Evolutionary conservation across 176 grass and related monocot species (phyloP).

Genomic region (Oryza punctata): DNA sequence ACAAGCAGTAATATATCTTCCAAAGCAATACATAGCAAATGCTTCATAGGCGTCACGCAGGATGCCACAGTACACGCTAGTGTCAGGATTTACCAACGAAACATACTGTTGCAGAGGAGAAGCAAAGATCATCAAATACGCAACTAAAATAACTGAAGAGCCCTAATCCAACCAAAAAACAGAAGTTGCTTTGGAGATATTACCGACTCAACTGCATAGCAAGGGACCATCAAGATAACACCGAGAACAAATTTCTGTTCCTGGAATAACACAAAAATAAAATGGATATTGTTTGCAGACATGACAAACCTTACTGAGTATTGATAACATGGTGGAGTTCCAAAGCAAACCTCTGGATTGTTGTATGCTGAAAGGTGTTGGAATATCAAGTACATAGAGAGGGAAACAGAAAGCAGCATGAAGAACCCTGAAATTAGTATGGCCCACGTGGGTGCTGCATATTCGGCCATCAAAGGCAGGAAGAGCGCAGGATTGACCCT

Average conservation of each 20-base stretch:
- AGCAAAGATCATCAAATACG: slow-evolving; percentile 14
- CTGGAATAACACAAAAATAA: slow-evolving; percentile 46
- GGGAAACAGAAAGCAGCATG: slow-evolving; percentile 53
- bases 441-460: slow-evolving; percentile 62
- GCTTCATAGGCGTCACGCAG: slow-evolving; percentile 83
- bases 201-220: slow-evolving; percentile 82
- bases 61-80: slow-evolving; percentile 80
- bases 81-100: slow-evolving; percentile 71
- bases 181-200: slow-evolving; percentile 30
- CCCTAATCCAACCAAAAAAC: not conserved
- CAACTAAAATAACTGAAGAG: not conserved
- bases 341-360: slow-evolving; percentile 72
- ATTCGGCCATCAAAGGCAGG: slow-evolving; percentile 35
- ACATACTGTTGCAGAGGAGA: slow-evolving; percentile 55
- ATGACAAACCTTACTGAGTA: not conserved
- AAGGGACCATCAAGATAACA: slow-evolving; percentile 90
- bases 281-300: slow-evolving; percentile 1
- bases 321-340: not conserved
- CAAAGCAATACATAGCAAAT: slow-evolving; percentile 94
- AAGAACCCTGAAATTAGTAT: slow-evolving; percentile 62
- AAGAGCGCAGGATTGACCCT: slow-evolving; percentile 50
- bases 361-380: slow-evolving; percentile 81
- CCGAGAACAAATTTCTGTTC: slow-evolving; percentile 91
- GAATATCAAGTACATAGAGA: slow-evolving; percentile 69
- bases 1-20: slow-evolving; percentile 83